A percentile compares a stretch with the other conserved stretches of the same genome.
phyloP scores from a whole-genome alignment of 2,329 filamentous ascomycete genomes.

The Bisporella sp. region DNA sequence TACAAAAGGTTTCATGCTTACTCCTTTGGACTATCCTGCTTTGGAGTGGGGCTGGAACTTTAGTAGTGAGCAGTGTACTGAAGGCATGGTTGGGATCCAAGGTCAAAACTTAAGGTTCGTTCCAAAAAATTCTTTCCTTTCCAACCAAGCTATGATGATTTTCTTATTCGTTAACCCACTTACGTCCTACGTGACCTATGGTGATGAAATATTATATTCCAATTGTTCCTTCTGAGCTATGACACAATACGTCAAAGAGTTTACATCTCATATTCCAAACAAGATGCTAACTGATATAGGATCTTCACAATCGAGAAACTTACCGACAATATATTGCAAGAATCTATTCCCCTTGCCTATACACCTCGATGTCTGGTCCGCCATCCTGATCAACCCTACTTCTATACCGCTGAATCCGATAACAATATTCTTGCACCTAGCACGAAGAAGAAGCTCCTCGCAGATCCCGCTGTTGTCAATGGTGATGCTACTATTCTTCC shows the following conservation, averaged over 20 bases:
- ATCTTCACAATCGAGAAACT: slow-evolving; percentile 90
- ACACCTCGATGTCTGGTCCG: slow-evolving; percentile 84
- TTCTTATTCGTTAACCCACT: slow-evolving; percentile 33
- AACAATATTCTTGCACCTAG: slow-evolving; percentile 82
- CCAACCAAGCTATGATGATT: slow-evolving; percentile 31
- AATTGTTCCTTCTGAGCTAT: slow-evolving; percentile 97
- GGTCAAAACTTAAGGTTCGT: slow-evolving; percentile 78
- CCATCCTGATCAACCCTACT: slow-evolving; percentile 80
- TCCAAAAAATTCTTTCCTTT: slow-evolving; percentile 23
- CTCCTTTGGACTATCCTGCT: slow-evolving; percentile 79
- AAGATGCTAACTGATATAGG: slow-evolving; percentile 39
- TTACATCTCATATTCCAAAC: not conserved
- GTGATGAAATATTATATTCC: slow-evolving; percentile 56
- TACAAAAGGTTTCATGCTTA: slow-evolving; percentile 83
- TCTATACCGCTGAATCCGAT: slow-evolving; percentile 91
- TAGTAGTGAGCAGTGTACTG: slow-evolving; percentile 85
- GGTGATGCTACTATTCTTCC: slow-evolving; percentile 66
- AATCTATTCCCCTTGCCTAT: slow-evolving; percentile 79
- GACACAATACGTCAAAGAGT: slow-evolving; percentile 15
- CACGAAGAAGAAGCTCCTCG: slow-evolving; percentile 67
- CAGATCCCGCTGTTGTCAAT: slow-evolving; percentile 64
- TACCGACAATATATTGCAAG: slow-evolving; percentile 77
- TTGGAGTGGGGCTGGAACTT: slow-evolving; percentile 97
- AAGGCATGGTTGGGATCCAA: slow-evolving; percentile 92
- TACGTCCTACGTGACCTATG: slow-evolving; percentile 31